These are phyloP conservation scores for Claviceps sp. DNA, from an alignment of 2,329 filamentous ascomycete genomes.

Conservation along the genomic window DNA sequence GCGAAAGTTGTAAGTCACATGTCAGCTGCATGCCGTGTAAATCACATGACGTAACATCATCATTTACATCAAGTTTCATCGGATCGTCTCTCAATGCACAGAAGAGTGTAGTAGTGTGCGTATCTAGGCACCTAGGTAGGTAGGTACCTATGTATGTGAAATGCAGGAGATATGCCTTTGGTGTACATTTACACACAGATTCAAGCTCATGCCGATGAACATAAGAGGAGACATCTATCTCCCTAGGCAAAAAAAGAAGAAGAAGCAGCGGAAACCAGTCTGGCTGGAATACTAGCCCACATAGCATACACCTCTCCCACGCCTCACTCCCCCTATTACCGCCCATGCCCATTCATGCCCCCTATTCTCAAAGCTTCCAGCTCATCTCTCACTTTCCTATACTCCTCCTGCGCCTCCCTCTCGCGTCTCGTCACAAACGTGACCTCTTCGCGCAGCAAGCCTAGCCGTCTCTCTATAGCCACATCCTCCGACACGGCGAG, in stretches of 20 bases:
- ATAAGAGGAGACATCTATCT: not conserved
- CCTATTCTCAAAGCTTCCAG: conserved; percentile 42
- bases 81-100: no score
- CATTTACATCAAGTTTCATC: no score
- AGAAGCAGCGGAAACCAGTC: no score
- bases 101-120: no score
- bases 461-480: conserved; percentile 58
- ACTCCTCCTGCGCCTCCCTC: conserved; percentile 81
- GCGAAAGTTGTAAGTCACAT: no score
- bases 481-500: conserved; percentile 70
- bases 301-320: not conserved
- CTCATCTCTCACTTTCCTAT: conserved; percentile 65
- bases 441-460: conserved; percentile 70
- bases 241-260: no score
- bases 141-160: no score
- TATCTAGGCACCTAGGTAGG: no score
- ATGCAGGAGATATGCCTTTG: no score
- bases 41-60: no score
- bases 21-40: no score
- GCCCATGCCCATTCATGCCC: conserved; percentile 26
- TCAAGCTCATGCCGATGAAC: not conserved
- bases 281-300: no score
- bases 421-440: conserved; percentile 67
- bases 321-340: conserved; percentile 19
- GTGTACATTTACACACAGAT: not conserved